phyloP scores from a whole-genome alignment of 148 eudicot genomes.

The Spergularia marina region DNA sequence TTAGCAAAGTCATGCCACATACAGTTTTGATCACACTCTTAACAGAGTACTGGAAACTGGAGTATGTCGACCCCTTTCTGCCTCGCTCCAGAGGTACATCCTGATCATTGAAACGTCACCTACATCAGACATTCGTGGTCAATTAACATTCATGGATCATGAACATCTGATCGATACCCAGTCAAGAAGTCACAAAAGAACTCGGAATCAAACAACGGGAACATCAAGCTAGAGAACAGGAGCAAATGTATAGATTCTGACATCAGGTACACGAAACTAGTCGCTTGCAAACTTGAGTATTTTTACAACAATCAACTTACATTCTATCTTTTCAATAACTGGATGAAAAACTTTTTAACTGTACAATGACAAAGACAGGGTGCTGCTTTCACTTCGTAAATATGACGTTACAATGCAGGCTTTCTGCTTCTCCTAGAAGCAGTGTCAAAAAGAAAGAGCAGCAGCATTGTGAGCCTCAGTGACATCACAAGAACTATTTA shows the following conservation, averaged over 20 bases:
- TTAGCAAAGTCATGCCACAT: conserved; percentile 1
- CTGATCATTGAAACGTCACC: no score
- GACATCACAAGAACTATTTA: conserved; percentile 7
- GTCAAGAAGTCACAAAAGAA: no score
- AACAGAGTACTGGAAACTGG: no score
- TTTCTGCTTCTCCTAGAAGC: conserved; percentile 5
- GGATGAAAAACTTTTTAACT: conserved; percentile 12
- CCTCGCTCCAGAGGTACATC: no score
- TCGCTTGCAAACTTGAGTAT: no score
- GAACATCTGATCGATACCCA: no score
- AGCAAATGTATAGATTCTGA: no score
- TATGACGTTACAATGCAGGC: background rate
- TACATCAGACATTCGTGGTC: no score
- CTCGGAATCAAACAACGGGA: background rate
- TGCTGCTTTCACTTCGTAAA: background rate
- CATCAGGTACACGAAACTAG: background rate
- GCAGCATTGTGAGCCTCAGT: conserved; percentile 5
- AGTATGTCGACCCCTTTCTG: no score
- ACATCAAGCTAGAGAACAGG: background rate
- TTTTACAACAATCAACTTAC: background rate
- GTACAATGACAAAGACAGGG: conserved; percentile 19
- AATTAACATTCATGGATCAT: no score
- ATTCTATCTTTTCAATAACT: background rate
- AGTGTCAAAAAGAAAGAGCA: background rate
- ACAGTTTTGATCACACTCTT: background rate